Evolutionary conservation across 345 rosid species (phyloP).

Genomic region (Acer campestre): DNA sequence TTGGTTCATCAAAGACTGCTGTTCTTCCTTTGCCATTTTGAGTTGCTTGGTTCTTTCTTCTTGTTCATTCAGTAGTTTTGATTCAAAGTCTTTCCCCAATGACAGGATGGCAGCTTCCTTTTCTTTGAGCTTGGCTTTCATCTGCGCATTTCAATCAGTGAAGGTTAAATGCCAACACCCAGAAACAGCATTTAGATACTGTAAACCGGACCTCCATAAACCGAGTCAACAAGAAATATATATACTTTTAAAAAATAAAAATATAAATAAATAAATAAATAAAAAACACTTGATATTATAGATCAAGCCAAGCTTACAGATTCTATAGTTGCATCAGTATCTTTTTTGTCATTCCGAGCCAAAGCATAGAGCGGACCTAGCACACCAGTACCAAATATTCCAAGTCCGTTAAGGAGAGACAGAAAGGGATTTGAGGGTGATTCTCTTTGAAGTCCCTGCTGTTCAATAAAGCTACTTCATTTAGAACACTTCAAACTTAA

Average conservation of each 20-base stretch:
- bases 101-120: constrained; percentile 59
- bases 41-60: constrained; percentile 53
- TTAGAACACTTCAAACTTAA: constrained; percentile 12
- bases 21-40: constrained; percentile 63
- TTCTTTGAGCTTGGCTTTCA: constrained; percentile 61
- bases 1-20: constrained; percentile 50
- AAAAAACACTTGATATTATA: constrained; percentile 9
- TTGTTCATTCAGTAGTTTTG: constrained; percentile 60
- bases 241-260: too few relatives aligned
- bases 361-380: constrained; percentile 89
- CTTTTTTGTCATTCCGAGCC: constrained; percentile 60
- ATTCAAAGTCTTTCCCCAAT: constrained; percentile 58
- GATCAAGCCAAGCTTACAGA: constrained; percentile 52
- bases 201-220: not conserved
- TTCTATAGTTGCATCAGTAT: constrained; percentile 55
- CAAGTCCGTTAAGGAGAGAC: constrained; percentile 74
- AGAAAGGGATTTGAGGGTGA: constrained; percentile 57
- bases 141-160: constrained; percentile 46
- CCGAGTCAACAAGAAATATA: not conserved
- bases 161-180: constrained; percentile 10
- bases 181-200: constrained; percentile 13
- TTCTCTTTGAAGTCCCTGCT: constrained; percentile 45
- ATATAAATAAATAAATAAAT: too few relatives aligned
- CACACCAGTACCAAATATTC: constrained; percentile 68
- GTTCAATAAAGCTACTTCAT: constrained; percentile 25